Evolutionary conservation across 208 protist genomes (phyloP).

Genomic region (Acanthamoeba divionensis): DNA sequence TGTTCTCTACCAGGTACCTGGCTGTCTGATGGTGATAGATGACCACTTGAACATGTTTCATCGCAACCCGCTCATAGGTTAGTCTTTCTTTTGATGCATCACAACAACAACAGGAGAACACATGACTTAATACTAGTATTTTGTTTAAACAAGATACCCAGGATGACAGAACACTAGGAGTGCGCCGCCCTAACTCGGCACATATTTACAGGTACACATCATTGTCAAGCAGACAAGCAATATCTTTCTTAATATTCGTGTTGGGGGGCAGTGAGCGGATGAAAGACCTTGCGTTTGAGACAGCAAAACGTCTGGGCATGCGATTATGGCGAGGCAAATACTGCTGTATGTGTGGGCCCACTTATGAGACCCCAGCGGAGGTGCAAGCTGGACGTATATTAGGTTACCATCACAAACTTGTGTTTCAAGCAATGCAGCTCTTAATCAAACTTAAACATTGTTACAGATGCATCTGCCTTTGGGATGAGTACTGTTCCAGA

Average conservation of each 20-base stretch:
- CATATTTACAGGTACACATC: neutral
- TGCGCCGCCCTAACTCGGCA: neutral
- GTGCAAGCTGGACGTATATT: conserved; percentile 20
- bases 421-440: neutral
- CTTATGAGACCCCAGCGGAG: conserved; percentile 54
- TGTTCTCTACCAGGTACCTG: neutral
- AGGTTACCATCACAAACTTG: neutral
- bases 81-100: neutral
- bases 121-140: neutral
- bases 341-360: conserved; percentile 10
- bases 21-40: conserved; percentile 55
- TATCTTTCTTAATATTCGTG: too few relatives aligned
- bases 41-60: conserved; percentile 55
- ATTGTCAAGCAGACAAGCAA: too few relatives aligned
- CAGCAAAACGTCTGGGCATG: too few relatives aligned
- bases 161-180: neutral
- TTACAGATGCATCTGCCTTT: conserved; percentile 39
- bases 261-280: too few relatives aligned
- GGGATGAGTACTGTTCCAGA: conserved; percentile 64
- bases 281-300: too few relatives aligned
- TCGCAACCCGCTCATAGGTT: conserved; percentile 31
- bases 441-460: neutral
- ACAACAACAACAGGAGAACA: too few relatives aligned
- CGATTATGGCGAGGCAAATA: conserved; percentile 44
- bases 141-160: neutral